Base-by-base conservation (phyloP, 2,329 filamentous ascomycete species). In the Ophiostoma ips region DNA sequence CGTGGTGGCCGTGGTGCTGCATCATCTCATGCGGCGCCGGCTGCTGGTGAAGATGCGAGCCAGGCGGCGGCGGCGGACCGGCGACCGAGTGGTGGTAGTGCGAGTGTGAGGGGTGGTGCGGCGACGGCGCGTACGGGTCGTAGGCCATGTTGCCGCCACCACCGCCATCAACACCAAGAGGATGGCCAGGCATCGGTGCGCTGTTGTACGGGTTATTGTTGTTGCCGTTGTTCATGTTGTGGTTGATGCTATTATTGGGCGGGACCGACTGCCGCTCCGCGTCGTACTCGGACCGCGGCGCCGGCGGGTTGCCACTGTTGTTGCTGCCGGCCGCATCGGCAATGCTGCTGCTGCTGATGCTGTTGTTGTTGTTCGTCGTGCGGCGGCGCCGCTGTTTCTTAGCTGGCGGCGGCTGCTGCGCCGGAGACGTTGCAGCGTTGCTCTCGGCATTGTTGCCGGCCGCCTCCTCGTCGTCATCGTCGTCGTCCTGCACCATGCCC, bases 401-500 rank as follows among this genome's bases (percentile, higher is more conserved):
- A 21, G 58, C 52, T 9, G 56, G 57, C 5, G 56, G 57, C 5
- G 54, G 24, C 9, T 30, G 36, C 55, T 60, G 60, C 11, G 57
- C 53, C 12, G 55, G 53, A 1, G 53, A 11, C 4, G 41, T 24
- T 9, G 16, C n/a, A n/a, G n/a, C 45, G 7, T 19, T 30, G 12
- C 38, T 40, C 16, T 18, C 35, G 1, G 35, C 24, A n/a, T n/a
- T n/a, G n/a, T n/a, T n/a, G n/a, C n/a, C n/a, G n/a, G n/a, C n/a
- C n/a, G n/a, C n/a, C n/a, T n/a, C n/a, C 10, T 21, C 34, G 16
- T 24, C 38, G 9, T 56, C 53, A 10, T 38, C 46, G 34, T 62
- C 61, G 0, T 62, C 62, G 33, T 66, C 65, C 5, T 61, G 53
- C 12, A 61, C 63, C 15, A 68, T 67, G 13, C 63, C 64, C 11